Conservation (phyloP, 2,329 filamentous ascomycete genomes). For the Penicillium corylophilum region DNA sequence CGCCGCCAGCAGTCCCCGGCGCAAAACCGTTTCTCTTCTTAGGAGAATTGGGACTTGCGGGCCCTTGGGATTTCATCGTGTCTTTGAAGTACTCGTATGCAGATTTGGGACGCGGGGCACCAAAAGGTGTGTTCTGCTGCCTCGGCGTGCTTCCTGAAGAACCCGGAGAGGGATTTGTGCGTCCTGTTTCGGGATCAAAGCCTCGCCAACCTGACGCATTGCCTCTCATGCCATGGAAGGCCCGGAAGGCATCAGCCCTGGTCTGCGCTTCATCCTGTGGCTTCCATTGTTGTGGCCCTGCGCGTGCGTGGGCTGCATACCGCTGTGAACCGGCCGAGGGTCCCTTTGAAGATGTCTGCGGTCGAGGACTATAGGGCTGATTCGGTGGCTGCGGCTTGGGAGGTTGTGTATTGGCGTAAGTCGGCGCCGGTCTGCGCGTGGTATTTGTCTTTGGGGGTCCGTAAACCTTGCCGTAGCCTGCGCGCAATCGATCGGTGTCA, state of each 20-base stretch:
- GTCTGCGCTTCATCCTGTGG: slow-evolving; percentile 42
- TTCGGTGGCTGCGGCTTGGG: slow-evolving; percentile 26
- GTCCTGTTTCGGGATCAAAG: slow-evolving; percentile 42
- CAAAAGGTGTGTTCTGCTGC: slow-evolving; percentile 22
- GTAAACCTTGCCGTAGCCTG: slow-evolving; percentile 42
- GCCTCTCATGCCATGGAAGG: slow-evolving; percentile 47
- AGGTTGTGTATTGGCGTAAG: slow-evolving; percentile 24
- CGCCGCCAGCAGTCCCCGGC: slow-evolving; percentile 57
- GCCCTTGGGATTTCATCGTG: slow-evolving; percentile 31
- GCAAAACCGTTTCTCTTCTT: slow-evolving; percentile 59
- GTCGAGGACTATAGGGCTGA: slow-evolving; percentile 17
- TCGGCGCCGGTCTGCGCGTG: slow-evolving; percentile 29
- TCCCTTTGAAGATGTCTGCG: slow-evolving; percentile 26
- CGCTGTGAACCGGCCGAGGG: slow-evolving; percentile 40
- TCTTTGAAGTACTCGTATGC: slow-evolving; percentile 42
- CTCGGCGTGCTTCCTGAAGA: slow-evolving; percentile 22
- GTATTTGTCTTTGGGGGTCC: slow-evolving; percentile 27
- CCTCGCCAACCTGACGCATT: slow-evolving; percentile 36
- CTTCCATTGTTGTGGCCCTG: slow-evolving; percentile 42
- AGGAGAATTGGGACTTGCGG: slow-evolving; percentile 41
- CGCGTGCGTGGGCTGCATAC: slow-evolving; percentile 42
- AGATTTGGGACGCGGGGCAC: slow-evolving; percentile 35
- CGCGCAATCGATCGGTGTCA: slow-evolving; percentile 59
- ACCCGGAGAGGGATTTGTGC: slow-evolving; percentile 19
- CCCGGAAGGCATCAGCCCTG: slow-evolving; percentile 46